Evolutionary conservation across 352 stramenopile species (phyloP), one percentile per base, ranked within the genome.

Genomic region (Globisporangium splendens): DNA sequence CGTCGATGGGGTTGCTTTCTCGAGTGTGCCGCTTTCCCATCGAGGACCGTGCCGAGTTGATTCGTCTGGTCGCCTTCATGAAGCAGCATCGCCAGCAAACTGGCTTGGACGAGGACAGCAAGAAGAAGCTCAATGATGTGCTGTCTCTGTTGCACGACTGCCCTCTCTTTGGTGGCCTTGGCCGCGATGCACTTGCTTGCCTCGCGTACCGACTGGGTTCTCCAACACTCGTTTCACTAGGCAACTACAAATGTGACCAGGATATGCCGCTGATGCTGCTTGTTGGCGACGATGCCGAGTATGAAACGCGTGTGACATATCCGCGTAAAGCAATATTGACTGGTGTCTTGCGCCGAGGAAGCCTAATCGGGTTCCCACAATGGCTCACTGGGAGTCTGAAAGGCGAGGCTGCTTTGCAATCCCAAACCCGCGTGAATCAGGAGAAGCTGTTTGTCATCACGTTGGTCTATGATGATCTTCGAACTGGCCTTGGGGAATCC

Each of bases 21-120:
- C 43, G 66, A 15, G 31, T 63, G 15, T 58, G 61, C 5, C 63
- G 69, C 20, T 46, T 73, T 35, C 49, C 74, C 1, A 46, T 74
- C 14, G 69, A 76, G 33, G 66, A 74, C 48, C 69, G 66, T n/a
- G 69, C 66, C 14, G 69, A 76, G 21, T 54, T 67, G 15, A 59
- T 74, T 47, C 69, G 69, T 31, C 69, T 66, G 18, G 66, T 69
- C 5, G 58, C 66, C 0, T 76, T 67, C 50, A 61, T 54, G 4
- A 76, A 66, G 10, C 47, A 57, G 5, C 38, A 63, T 18, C 41
- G 54, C 1, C 66, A 74, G 13, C 35, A 53, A 10, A 17, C 18
- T 15, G 33, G 72, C 11, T 66, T 70, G n/a, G 46, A 63, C 10
- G 20, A 50, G 20, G 58, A 61, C 31, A 46, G 31, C 15, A 50